Percentiles rank a stretch among this genome's conserved stretches.
phyloP scores from a whole-genome alignment of 768 basidiomycete species.

The Sistotremastrum niveocremeum region DNA sequence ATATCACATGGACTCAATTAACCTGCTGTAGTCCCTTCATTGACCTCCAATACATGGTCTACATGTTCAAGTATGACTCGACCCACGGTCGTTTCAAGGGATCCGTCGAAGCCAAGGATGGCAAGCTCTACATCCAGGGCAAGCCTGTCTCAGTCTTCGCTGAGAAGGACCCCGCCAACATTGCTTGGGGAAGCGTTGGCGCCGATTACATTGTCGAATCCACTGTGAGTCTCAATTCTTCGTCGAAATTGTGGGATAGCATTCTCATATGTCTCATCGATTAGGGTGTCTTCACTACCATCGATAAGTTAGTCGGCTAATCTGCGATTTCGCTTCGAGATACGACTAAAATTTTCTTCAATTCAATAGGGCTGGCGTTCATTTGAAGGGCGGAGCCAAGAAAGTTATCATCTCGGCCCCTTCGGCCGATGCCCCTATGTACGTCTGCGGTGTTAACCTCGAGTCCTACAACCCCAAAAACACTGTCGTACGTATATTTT shows the following conservation, averaged over 20 bases:
- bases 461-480: conserved; percentile 81
- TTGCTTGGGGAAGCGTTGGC: conserved; percentile 67
- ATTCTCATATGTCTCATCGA: no score
- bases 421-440: conserved; percentile 95
- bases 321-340: neutral
- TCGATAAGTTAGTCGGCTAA: conserved; percentile 49
- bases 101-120: conserved; percentile 64
- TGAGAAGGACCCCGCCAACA: conserved; percentile 78
- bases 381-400: conserved; percentile 98
- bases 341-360: neutral
- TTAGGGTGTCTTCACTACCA: conserved; percentile 96
- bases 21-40: conserved; percentile 74
- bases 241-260: conserved; percentile 1
- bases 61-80: conserved; percentile 98
- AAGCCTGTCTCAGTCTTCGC: conserved; percentile 64
- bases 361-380: conserved; percentile 58
- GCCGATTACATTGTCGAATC: conserved; percentile 96
- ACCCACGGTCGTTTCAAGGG: conserved; percentile 92
- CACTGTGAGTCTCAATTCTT: conserved; percentile 39
- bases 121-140: conserved; percentile 80
- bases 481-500: conserved; percentile 50
- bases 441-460: conserved; percentile 90
- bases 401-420: conserved; percentile 99
- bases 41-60: conserved; percentile 95
- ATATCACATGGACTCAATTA: conserved; percentile 1